These are phyloP conservation scores for Capsicum pubescens DNA, from an alignment of 257 asterid species.

Conservation along the genomic window DNA sequence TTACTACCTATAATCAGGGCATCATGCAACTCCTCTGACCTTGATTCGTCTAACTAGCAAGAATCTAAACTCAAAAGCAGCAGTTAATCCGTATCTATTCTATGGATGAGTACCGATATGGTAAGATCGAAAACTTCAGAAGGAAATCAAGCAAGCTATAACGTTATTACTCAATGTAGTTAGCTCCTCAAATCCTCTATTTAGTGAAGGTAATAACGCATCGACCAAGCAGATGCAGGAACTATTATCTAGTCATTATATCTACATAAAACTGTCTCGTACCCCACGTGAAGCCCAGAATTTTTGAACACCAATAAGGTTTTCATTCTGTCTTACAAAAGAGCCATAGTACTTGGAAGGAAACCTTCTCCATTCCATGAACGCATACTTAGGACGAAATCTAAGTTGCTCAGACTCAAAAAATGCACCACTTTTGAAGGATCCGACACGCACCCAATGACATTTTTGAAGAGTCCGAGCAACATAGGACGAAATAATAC, in stretches of 20 bases:
- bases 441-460: too few relatives aligned
- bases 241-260: neutral
- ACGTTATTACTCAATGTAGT: neutral
- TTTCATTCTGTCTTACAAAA: neutral
- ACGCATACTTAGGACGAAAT: neutral
- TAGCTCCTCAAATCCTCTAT: constrained; percentile 4
- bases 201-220: neutral
- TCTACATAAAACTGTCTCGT: neutral
- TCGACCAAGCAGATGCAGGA: neutral
- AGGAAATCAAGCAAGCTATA: neutral
- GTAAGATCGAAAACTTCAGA: neutral
- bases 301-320: neutral
- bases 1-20: too few relatives aligned
- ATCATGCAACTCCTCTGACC: neutral
- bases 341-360: neutral
- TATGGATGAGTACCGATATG: neutral
- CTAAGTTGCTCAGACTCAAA: too few relatives aligned
- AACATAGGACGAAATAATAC: neutral
- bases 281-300: neutral
- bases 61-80: neutral
- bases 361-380: constrained; percentile 6
- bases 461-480: too few relatives aligned
- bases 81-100: neutral
- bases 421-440: too few relatives aligned
- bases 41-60: neutral